A percentile compares a stretch with the other conserved stretches of the same genome.
Conservation (phyloP, 1,284 basidiomycete genomes). For the Austroboletus niveus region DNA sequence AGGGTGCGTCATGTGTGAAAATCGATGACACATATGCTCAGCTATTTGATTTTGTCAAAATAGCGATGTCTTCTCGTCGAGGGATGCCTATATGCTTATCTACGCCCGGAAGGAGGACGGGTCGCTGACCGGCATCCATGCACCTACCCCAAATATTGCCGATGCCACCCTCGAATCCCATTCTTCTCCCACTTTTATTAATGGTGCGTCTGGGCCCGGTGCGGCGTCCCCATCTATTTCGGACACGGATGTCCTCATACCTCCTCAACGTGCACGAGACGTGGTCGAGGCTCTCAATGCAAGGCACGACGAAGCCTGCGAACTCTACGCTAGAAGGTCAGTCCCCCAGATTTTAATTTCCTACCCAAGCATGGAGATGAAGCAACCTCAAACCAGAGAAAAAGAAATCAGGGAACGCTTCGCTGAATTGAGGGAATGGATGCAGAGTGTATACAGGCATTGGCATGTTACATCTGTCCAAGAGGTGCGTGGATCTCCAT, state of each 20-base stretch:
- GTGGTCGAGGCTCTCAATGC: constrained; percentile 58
- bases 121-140: constrained; percentile 16
- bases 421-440: constrained; percentile 45
- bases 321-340: constrained; percentile 50
- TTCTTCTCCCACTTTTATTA: constrained; percentile 15
- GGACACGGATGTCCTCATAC: constrained; percentile 30
- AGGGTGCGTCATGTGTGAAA: constrained; percentile 19
- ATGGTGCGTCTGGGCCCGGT: constrained; percentile 16
- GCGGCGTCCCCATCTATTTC: constrained; percentile 7
- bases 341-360: constrained; percentile 25
- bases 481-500: constrained; percentile 40
- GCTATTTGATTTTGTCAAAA: constrained; percentile 23
- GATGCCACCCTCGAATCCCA: constrained; percentile 17
- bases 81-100: constrained; percentile 91
- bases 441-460: constrained; percentile 58
- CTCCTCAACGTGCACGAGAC: constrained; percentile 52
- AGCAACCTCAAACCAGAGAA: constrained; percentile 38
- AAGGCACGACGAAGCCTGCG: constrained; percentile 50
- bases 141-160: constrained; percentile 21
- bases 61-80: constrained; percentile 54
- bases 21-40: constrained; percentile 13
- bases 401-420: constrained; percentile 45
- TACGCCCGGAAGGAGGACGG: constrained; percentile 55
- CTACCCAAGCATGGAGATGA: constrained; percentile 17
- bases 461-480: constrained; percentile 55